Evolutionary conservation across 2,329 filamentous ascomycete species (phyloP).

Genomic region (Verticillium zaregamsianum): DNA sequence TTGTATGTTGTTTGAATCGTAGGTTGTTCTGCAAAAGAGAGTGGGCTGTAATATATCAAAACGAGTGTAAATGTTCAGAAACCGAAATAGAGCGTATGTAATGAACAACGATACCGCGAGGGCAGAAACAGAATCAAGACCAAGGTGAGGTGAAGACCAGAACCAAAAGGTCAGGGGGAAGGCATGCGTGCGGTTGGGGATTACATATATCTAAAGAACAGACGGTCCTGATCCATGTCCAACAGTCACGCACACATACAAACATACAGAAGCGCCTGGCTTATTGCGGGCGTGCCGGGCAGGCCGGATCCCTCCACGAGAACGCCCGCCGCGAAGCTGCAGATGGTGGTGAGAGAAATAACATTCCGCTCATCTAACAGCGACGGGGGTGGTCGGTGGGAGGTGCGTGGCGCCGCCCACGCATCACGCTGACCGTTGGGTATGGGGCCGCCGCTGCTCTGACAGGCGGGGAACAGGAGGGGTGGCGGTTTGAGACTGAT

Average conservation of each 20-base stretch:
- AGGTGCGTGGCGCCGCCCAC: not conserved
- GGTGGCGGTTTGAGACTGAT: not conserved
- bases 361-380: constrained; percentile 2
- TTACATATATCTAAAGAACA: not conserved
- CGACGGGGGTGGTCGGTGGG: not conserved
- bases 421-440: not conserved
- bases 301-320: not conserved
- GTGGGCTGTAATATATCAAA: not conserved
- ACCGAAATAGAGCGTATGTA: not conserved
- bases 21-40: not conserved
- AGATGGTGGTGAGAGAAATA: not conserved
- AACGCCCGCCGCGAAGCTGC: not conserved
- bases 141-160: not conserved
- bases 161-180: not conserved
- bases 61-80: not conserved
- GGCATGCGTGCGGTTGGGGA: not conserved
- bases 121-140: not conserved
- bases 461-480: not conserved
- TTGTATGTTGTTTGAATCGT: not conserved
- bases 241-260: not conserved
- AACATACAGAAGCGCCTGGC: not conserved
- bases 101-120: not conserved
- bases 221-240: not conserved
- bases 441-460: not conserved
- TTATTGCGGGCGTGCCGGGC: not conserved